Percentiles rank a stretch among this genome's conserved stretches.
These are phyloP conservation scores for Verticillium klebahnii DNA, from an alignment of 2,329 filamentous ascomycete genomes.

Conservation along the genomic window DNA sequence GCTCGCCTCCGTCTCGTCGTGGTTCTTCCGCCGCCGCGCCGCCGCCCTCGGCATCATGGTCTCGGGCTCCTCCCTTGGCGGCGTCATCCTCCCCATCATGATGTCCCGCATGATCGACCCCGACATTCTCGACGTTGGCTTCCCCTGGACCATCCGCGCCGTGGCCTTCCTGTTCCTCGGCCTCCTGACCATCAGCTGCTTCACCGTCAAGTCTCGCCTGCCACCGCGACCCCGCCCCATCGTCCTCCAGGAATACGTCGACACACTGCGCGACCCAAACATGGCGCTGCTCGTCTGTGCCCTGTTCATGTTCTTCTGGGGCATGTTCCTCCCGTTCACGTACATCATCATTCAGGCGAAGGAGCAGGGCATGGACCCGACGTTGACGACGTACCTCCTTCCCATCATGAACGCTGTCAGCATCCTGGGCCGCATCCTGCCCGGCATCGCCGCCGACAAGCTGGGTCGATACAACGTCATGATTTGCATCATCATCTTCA, in stretches of 20 bases:
- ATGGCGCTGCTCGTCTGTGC: conserved; percentile 37
- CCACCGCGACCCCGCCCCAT: conserved; percentile 42
- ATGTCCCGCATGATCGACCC: conserved; percentile 34
- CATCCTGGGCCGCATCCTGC: conserved; percentile 39
- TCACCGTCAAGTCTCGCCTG: conserved; percentile 34
- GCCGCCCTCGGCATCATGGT: conserved; percentile 26
- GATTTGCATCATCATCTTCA: conserved; percentile 23
- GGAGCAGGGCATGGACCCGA: conserved; percentile 30
- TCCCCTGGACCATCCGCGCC: conserved; percentile 45
- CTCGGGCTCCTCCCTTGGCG: conserved; percentile 31
- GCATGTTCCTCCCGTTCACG: conserved; percentile 34
- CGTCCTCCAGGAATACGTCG: conserved; percentile 38
- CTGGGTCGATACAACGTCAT: conserved; percentile 34
- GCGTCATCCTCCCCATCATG: conserved; percentile 34
- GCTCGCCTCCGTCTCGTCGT: conserved; percentile 32
- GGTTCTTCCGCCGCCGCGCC: conserved; percentile 30
- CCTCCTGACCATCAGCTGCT: conserved; percentile 26
- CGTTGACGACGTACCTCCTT: conserved; percentile 36
- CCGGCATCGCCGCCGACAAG: conserved; percentile 38
- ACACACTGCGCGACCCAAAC: conserved; percentile 39
- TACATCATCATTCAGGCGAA: conserved; percentile 39
- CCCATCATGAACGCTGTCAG: conserved; percentile 40
- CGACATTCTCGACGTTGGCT: conserved; percentile 38
- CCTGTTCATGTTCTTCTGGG: conserved; percentile 33
- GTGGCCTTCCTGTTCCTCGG: conserved; percentile 39